Base-by-base conservation (phyloP, 441 rosid genomes). In the Brassica balearica region DNA sequence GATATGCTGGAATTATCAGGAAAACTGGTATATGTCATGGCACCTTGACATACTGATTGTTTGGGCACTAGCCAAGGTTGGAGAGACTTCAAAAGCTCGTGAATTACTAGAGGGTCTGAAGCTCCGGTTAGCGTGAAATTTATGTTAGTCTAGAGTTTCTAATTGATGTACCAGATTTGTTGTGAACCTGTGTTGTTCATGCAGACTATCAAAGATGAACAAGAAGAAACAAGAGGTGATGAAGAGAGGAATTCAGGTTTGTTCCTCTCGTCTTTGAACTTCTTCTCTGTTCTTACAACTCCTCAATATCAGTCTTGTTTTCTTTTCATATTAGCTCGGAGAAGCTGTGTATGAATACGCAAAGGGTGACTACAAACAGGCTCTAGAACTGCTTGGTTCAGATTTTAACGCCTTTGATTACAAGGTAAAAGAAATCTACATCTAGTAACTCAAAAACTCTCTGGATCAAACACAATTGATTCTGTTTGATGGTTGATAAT, bases 11-110 rank as follows among this genome's bases (percentile, higher is more conserved):
- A 64, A 14, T 32, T 48, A 8, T 64, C 6, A 32, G 99, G 84
- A 72, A 66, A 82, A 78, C 79, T 93, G 99, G 99, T 80, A 87
- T 80, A 43, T 89, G n/a, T 93, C 87, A 68, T 95, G 94, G 97
- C 95, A 88, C 81, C 85, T 95, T 15, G 94, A 95, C 84, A 75
- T 93, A 83, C 84, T 93, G 85, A 90, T 85, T 72, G 66, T 88
- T 68, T 90, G 97, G 98, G 98, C 94, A 72, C 83, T 95, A 80
- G 85, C 95, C 27, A 77, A 82, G 71, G 82, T 84, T 32, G 92
- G 91, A 66, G 84, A 93, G 82, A 59, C 81, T 69, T 85, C 91
- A 14, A 86, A 81, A 82, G 97, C 97, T 34, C 90, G 84, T 75
- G 94, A 86, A 60, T 80, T 95, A 34, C 88, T 90, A 0, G 67